Evolutionary conservation across 495 filamentous ascomycete genomes (phyloP).

Genomic region (Daldinia decipiens): DNA sequence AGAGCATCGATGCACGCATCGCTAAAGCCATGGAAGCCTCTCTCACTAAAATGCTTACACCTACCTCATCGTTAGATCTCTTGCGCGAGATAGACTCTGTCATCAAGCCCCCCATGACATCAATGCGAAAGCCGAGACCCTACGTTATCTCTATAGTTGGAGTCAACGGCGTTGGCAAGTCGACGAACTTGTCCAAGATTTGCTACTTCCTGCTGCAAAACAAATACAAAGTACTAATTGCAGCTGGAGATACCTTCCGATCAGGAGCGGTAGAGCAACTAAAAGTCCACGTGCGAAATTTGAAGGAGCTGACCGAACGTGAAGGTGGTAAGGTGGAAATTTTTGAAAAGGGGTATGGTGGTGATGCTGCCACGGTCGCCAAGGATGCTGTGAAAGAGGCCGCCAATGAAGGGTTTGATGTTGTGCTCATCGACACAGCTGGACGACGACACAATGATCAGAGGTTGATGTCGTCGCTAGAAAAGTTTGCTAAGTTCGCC

Average conservation of each 20-base stretch:
- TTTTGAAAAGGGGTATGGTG: slow-evolving; percentile 97
- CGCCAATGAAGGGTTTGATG: slow-evolving; percentile 79
- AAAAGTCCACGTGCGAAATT: slow-evolving; percentile 89
- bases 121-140: slow-evolving; percentile 70
- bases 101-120: slow-evolving; percentile 67
- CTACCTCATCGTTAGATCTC: slow-evolving; percentile 92
- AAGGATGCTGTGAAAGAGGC: slow-evolving; percentile 90
- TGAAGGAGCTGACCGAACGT: slow-evolving; percentile 83
- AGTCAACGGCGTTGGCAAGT: slow-evolving; percentile 98
- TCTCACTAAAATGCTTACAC: slow-evolving; percentile 92
- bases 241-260: slow-evolving; percentile 96
- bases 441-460: slow-evolving; percentile 95
- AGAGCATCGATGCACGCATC: slow-evolving; percentile 86
- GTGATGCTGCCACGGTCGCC: slow-evolving; percentile 94
- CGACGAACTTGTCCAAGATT: slow-evolving; percentile 95
- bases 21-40: slow-evolving; percentile 88
- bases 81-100: slow-evolving; percentile 90
- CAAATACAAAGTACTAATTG: slow-evolving; percentile 93
- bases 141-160: slow-evolving; percentile 98
- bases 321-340: slow-evolving; percentile 87
- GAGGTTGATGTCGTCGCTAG: slow-evolving; percentile 90
- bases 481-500: slow-evolving; percentile 97
- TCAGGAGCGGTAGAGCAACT: slow-evolving; percentile 97
- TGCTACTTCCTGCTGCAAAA: slow-evolving; percentile 98
- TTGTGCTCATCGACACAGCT: slow-evolving; percentile 96